Conservation (phyloP, 441 rosid species). For the Hura crepitans region DNA sequence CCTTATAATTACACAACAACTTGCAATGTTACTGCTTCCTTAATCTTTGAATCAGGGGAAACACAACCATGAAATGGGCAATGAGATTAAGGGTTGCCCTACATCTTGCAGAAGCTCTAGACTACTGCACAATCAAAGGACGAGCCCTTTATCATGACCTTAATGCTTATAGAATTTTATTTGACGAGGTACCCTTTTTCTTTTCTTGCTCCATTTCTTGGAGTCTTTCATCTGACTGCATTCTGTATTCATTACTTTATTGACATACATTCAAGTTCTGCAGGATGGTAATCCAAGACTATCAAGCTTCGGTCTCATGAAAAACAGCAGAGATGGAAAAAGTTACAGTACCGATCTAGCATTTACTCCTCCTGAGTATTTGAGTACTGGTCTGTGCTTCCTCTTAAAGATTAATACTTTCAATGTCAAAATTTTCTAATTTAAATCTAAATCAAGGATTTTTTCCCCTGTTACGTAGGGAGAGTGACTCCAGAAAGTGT, state of each 20-base stretch:
- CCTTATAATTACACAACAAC: not conserved
- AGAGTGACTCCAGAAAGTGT: constrained; percentile 84
- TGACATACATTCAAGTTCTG: constrained; percentile 12
- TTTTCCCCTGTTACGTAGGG: constrained; percentile 39
- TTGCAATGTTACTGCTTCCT: no score
- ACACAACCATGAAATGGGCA: constrained; percentile 92
- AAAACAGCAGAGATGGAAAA: constrained; percentile 58
- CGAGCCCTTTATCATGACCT: constrained; percentile 87
- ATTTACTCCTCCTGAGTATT: constrained; percentile 64
- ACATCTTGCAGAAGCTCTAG: constrained; percentile 87
- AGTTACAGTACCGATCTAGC: constrained; percentile 69
- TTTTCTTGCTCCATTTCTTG: constrained; percentile 9
- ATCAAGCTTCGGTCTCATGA: constrained; percentile 87
- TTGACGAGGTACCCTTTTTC: constrained; percentile 73
- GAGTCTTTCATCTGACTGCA: constrained; percentile 10
- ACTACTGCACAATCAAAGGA: constrained; percentile 76
- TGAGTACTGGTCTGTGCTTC: constrained; percentile 48
- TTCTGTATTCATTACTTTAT: no score
- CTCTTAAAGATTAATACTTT: no score
- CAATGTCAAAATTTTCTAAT: not conserved
- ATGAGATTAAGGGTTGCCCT: constrained; percentile 88
- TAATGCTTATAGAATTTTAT: constrained; percentile 83
- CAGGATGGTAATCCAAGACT: constrained; percentile 90
- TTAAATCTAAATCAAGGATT: not conserved
- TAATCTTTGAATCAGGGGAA: constrained; percentile 73